Conservation (phyloP, 805 yeast species). For the Starmerella scarabaei region DNA sequence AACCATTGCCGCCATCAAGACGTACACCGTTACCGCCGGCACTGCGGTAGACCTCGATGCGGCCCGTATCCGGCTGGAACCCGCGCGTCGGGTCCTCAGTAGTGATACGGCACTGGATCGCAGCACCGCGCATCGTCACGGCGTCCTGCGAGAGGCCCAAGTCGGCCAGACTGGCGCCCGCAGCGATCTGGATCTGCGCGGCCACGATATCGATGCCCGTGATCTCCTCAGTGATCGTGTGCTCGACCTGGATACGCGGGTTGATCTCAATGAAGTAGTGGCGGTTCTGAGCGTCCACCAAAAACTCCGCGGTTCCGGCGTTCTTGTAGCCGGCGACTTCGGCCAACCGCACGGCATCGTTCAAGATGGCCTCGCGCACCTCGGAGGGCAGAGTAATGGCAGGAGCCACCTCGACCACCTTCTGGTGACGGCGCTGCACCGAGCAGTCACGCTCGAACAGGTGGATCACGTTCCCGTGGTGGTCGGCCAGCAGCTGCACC, state of each 20-base stretch:
- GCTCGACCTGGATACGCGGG: constrained; percentile 97
- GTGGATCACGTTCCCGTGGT: constrained; percentile 88
- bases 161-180: constrained; percentile 89
- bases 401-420: constrained; percentile 97
- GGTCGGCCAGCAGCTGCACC: constrained; percentile 89
- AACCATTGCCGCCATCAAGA: constrained; percentile 97
- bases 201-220: constrained; percentile 97
- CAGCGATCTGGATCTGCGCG: constrained; percentile 97
- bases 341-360: constrained; percentile 91
- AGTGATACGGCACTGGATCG: constrained; percentile 97
- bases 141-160: constrained; percentile 88
- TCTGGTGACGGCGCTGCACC: constrained; percentile 99
- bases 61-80: constrained; percentile 98
- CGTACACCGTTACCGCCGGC: constrained; percentile 99
- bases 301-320: constrained; percentile 97
- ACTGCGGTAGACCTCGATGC: constrained; percentile 92
- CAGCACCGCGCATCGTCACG: constrained; percentile 92
- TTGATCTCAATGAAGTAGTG: constrained; percentile 97
- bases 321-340: constrained; percentile 78
- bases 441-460: constrained; percentile 96
- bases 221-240: constrained; percentile 96
- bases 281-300: constrained; percentile 84
- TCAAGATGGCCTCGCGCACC: constrained; percentile 82
- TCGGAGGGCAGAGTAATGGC: constrained; percentile 74
- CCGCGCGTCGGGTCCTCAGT: constrained; percentile 95